Base-by-base conservation (phyloP, 2,329 filamentous ascomycete species). In the Botrytis porri region DNA sequence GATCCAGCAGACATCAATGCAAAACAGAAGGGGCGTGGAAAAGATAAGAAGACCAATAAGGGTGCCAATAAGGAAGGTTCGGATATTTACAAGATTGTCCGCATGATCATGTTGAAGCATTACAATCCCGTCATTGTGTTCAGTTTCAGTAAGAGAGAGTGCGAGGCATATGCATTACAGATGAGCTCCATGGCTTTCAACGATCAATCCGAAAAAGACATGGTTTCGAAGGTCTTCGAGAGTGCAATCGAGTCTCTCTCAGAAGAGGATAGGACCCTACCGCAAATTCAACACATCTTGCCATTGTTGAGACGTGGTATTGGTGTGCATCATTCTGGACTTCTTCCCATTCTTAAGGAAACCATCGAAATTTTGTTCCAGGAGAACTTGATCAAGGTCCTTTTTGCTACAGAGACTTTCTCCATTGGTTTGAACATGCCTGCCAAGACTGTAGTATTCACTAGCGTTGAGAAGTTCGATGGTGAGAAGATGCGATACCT, bases 351-450 rank as follows among this genome's bases (percentile, higher is more conserved):
- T 78, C 84, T 99, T 73, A 99, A 99, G 83, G 96, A 99, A 83
- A 98, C 95, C 0, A 98, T 99, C 77, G 96, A 99, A 84, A 99
- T 99, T 82, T 85, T 99, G 60, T 99, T 99, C 86, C 96, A 99
- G 81, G 96, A 99, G 83, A 95, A 95, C 69, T 85, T 99, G 60
- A 97, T 99, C 85, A 99, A 99, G 84, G 95, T 98, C 16, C 87
- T 99, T 0, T 98, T 99, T 75, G 96, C 96, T 0, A 99, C 96
- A 0, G 97, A 99, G 82, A 99, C 96, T 1, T 99, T 99, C 84
- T 98, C 96, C 6, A 99, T 99, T 76, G 96, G 96, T 74, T 84
- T 99, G 73, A 99, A 99, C 86, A 98, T 99, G 96, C 96, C 96
- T 77, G 96, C 96, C 39, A 98, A 98, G 85, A 99, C 96, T 0